Evolutionary conservation across 2,329 filamentous ascomycete species (phyloP), one percentile per base, ranked within the genome.

Genomic region (Aspergillus brunneoviolaceus): DNA sequence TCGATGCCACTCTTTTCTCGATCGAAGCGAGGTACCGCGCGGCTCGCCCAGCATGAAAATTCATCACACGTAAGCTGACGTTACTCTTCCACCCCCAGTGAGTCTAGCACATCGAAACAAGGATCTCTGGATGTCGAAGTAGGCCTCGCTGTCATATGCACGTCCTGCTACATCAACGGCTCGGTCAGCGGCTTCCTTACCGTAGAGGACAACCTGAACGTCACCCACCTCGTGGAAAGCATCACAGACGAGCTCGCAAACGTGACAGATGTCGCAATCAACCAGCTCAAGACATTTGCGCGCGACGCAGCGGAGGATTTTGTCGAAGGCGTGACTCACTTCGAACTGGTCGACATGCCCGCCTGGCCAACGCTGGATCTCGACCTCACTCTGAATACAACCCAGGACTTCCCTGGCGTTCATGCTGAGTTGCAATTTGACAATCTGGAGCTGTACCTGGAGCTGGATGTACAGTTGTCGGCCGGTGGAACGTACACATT

Each of bases 401-500:
- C 19, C 4, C 27, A 25, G 12, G 33, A 48, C 11, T 35, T 60
- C 16, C 52, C 58, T 7, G 58, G 33, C 4, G 52, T 55, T 16
- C 52, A 51, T 12, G 58, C 52, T 11, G 47, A 51, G 21, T 48
- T 60, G 12, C 27, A 55, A 19, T 60, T 60, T 5, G 31, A 55
- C 33, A 31, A 51, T 9, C 31, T 60, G 48, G 58, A 60, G 47
- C 47, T 60, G 7, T 60, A 60, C 27, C 51, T 60, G 27, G 58
- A 55, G 33, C 25, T 60, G 19, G 58, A 60, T 21, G 48, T 60
- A 7, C 31, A 55, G 47, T 21, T 60, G 58, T 60, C 58, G 5
- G 39, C 52, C 5, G 58, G 58, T 14, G 58, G 51, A 14, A 60
- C 58, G 7, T 60, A 60, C 52, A 60, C 58, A 2, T n/a, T 60